phyloP scores from a whole-genome alignment of 495 filamentous ascomycete genomes.

The Cairneyella variabilis region DNA sequence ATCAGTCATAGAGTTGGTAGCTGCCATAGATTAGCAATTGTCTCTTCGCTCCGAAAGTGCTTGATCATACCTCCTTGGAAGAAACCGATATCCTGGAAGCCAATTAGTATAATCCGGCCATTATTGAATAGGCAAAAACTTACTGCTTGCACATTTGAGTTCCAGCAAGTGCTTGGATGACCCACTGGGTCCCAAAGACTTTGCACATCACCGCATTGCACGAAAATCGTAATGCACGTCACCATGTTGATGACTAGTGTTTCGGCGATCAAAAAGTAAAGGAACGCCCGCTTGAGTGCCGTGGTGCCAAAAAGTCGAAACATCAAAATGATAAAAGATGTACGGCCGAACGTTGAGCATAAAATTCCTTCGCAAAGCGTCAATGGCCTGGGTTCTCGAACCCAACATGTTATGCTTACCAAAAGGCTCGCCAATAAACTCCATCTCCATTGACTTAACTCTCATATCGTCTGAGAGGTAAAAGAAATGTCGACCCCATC shows the following conservation, averaged over 20 bases:
- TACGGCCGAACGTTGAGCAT: conserved; percentile 1
- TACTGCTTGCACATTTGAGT: conserved; percentile 5
- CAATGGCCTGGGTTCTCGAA: background rate
- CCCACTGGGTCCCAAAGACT: conserved; percentile 9
- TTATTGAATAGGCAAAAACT: background rate
- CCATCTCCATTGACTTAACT: background rate
- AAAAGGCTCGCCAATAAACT: conserved; percentile 7
- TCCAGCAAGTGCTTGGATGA: conserved; percentile 10
- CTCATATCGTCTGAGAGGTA: background rate
- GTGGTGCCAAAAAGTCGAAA: conserved; percentile 12
- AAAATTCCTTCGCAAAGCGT: background rate
- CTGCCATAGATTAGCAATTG: background rate
- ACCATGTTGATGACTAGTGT: conserved; percentile 6
- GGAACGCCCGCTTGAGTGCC: background rate
- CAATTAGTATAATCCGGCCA: background rate
- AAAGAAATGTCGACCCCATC: conserved; percentile 12
- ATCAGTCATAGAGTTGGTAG: conserved; percentile 8
- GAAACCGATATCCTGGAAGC: conserved; percentile 3
- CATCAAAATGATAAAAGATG: conserved; percentile 7
- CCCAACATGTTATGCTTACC: background rate
- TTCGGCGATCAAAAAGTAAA: conserved; percentile 5
- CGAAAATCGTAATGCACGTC: conserved; percentile 13
- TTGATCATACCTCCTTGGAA: conserved; percentile 10
- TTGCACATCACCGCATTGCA: conserved; percentile 5
- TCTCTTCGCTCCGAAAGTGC: background rate